Evolutionary conservation across 176 grass and related monocot species (phyloP).

Genomic region (Ampelocalamus luodianensis): DNA sequence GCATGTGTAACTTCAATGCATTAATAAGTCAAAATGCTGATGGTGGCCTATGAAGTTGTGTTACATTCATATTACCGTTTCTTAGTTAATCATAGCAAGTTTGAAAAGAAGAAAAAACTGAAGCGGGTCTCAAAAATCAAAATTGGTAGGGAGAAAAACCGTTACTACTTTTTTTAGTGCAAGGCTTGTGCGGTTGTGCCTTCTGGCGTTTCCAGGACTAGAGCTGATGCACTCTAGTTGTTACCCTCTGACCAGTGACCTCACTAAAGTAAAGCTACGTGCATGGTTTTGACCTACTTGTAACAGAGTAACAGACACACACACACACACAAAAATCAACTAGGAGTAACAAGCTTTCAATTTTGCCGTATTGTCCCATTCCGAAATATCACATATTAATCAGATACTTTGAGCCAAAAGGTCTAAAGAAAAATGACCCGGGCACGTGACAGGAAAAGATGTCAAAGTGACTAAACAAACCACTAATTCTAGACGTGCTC

Average conservation of each 20-base stretch:
- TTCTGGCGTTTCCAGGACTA: not conserved
- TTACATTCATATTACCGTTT: not conserved
- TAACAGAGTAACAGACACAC: constrained; percentile 18
- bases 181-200: not conserved
- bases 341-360: not conserved
- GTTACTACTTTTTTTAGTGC: not conserved
- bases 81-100: not conserved
- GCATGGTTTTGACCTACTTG: constrained; percentile 45
- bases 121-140: not conserved
- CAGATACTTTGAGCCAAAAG: constrained; percentile 25
- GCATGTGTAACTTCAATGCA: not conserved
- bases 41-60: no score
- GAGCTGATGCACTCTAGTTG: not conserved
- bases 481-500: not conserved
- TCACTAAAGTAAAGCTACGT: constrained; percentile 21
- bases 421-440: constrained; percentile 5
- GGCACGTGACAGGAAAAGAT: not conserved
- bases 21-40: not conserved
- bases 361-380: not conserved
- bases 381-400: not conserved
- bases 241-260: constrained; percentile 44
- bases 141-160: not conserved
- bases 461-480: constrained; percentile 13
- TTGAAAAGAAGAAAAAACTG: not conserved
- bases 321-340: not conserved